phyloP scores from a whole-genome alignment of 164 flowering plant genomes.

The Magnolia officinalis region DNA sequence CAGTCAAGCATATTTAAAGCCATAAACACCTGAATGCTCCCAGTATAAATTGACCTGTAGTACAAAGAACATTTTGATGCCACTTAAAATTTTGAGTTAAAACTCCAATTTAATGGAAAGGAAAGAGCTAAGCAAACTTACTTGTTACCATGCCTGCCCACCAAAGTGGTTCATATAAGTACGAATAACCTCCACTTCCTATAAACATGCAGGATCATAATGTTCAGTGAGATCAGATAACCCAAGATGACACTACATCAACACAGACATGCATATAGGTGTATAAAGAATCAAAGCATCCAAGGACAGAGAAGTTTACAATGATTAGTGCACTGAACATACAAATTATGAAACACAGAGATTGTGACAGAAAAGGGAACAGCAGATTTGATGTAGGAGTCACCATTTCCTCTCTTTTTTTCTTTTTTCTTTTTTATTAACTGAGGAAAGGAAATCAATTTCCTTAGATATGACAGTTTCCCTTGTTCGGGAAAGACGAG shows the following conservation, averaged over 20 bases:
- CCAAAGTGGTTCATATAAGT: constrained; percentile 89
- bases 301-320: background rate
- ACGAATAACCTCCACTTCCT: constrained; percentile 86
- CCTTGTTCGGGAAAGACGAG: too few species aligned
- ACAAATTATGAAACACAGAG: background rate
- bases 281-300: background rate
- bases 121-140: constrained; percentile 31
- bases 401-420: background rate
- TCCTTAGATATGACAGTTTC: too few species aligned
- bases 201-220: constrained; percentile 11
- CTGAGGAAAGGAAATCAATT: too few species aligned
- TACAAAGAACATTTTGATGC: too few species aligned
- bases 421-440: too few species aligned
- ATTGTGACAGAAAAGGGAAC: background rate
- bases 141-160: constrained; percentile 95
- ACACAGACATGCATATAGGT: too few species aligned
- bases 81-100: too few species aligned
- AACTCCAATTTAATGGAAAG: background rate
- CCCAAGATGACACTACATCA: background rate
- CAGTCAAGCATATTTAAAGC: too few species aligned
- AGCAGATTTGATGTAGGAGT: background rate
- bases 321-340: background rate
- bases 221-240: background rate
- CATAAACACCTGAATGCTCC: too few species aligned
- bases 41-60: too few species aligned